phyloP scores from a whole-genome alignment of 495 filamentous ascomycete species.

The Hyaloscypha finlandica region DNA sequence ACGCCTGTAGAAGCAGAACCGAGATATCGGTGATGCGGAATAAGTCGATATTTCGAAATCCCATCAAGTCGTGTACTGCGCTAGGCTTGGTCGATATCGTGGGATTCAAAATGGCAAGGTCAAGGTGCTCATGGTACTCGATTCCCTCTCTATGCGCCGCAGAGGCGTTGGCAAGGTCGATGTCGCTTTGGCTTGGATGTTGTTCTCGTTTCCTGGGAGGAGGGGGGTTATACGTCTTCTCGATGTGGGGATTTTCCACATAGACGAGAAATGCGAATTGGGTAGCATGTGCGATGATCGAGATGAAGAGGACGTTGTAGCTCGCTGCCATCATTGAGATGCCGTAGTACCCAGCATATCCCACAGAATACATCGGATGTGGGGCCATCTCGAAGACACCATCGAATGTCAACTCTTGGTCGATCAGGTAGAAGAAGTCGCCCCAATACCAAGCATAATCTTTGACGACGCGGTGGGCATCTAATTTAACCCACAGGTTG shows the following conservation, averaged over 20 bases:
- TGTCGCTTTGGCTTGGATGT: slow-evolving; percentile 43
- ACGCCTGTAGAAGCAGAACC: slow-evolving; percentile 70
- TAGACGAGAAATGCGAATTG: slow-evolving; percentile 89
- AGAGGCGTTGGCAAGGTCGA: slow-evolving; percentile 39
- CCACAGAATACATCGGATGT: slow-evolving; percentile 99
- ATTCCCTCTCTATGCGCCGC: slow-evolving; percentile 43
- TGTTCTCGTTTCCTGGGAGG: slow-evolving; percentile 63
- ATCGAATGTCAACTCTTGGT: slow-evolving; percentile 96
- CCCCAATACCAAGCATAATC: slow-evolving; percentile 99
- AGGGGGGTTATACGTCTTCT: slow-evolving; percentile 94
- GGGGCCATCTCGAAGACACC: slow-evolving; percentile 99
- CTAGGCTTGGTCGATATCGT: slow-evolving; percentile 46
- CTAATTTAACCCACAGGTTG: slow-evolving; percentile 98
- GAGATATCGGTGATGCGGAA: slow-evolving; percentile 83
- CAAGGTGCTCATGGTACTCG: slow-evolving; percentile 21
- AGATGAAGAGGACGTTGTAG: slow-evolving; percentile 95
- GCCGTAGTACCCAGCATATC: slow-evolving; percentile 96
- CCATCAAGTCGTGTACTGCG: slow-evolving; percentile 77
- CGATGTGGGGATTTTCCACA: slow-evolving; percentile 96
- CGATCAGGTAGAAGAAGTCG: slow-evolving; percentile 98
- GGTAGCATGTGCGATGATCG: slow-evolving; percentile 89
- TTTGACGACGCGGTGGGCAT: slow-evolving; percentile 97
- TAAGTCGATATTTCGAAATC: slow-evolving; percentile 80
- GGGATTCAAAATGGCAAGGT: neutral
- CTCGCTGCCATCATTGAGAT: slow-evolving; percentile 99